Base-by-base conservation (phyloP, 1,139 yeast genomes). In the Nakaseomyces nivariensis region DNA sequence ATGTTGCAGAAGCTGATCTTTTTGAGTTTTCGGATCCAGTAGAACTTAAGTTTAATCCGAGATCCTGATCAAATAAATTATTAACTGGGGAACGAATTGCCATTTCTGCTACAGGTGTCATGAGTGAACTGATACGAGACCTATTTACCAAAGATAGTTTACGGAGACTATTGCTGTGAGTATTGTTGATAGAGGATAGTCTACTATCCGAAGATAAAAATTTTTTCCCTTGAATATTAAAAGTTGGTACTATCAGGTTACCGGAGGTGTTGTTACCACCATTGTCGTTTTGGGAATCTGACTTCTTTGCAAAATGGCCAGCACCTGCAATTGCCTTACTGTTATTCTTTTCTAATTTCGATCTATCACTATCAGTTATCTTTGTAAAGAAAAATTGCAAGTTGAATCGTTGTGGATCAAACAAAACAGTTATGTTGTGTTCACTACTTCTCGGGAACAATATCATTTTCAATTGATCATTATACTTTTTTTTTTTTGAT, bases 301-400 rank as follows among this genome's bases (percentile, higher is more conserved):
- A 36, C 4, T 38, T 24, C 31, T 38, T 38, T 38, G 42, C 42
- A 9, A 26, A 25, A 31, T 38, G 42, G 4, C 42, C 42, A 25
- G 42, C 42, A 38, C 42, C 31, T 25, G 42, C 31, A 38, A 26
- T 36, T 38, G 13, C 31, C 8, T 33, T 45, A 26, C 11, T 36
- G 4, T 17, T 33, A 37, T n/a, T 11, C 29, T 44, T 25, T 45
- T 51, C 41, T 51, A 48, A 37, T 41, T 49, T 27, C 47, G 55
- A 40, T 31, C 37, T 31, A 44, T 9, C 36, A 33, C 44, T 34
- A 31, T 29, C 51, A n/a, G 34, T 48, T 22, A 63, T 46, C 46
- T 57, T 58, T 5, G 64, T 58, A 43, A 60, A 59, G 52, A 57
- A 62, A 37, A 64, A 62, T n/a, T 53, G 50, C n/a, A 64, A 41